phyloP scores from a whole-genome alignment of 768 basidiomycete genomes.

The Pleurotus salmoneostramineus region DNA sequence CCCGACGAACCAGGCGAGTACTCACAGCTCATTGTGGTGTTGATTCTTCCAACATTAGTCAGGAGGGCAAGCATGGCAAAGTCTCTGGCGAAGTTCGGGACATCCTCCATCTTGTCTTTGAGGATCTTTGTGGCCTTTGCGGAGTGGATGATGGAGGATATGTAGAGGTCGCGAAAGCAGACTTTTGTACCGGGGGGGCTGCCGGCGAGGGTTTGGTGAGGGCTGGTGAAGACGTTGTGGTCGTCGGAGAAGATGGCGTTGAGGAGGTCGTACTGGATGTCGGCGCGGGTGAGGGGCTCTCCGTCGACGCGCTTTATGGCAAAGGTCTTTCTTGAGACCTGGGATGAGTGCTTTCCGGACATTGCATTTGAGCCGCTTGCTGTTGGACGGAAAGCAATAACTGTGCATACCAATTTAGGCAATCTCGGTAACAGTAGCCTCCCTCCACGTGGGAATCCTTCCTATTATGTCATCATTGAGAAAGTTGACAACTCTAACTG shows the following conservation, averaged over 20 bases:
- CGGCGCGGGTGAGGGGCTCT: constrained; percentile 77
- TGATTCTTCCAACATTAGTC: constrained; percentile 88
- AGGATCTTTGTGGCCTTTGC: constrained; percentile 51
- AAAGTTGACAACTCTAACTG: too few relatives aligned
- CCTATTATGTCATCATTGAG: too few relatives aligned
- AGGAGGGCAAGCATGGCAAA: constrained; percentile 81
- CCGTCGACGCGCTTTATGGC: constrained; percentile 83
- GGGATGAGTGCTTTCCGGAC: neutral
- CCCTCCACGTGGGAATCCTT: neutral
- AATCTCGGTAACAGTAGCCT: neutral
- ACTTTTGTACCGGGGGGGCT: constrained; percentile 39
- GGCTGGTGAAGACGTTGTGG: constrained; percentile 67
- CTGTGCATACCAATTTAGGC: neutral
- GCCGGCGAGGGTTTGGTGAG: constrained; percentile 33
- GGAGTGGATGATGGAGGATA: constrained; percentile 72
- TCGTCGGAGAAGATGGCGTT: constrained; percentile 72
- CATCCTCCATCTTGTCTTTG: constrained; percentile 84
- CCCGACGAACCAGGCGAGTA: constrained; percentile 9
- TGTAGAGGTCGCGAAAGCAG: constrained; percentile 77
- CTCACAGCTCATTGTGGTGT: constrained; percentile 88
- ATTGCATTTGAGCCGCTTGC: neutral
- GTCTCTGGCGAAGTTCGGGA: constrained; percentile 72
- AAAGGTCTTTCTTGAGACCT: constrained; percentile 43
- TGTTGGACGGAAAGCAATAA: neutral
- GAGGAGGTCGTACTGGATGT: constrained; percentile 86